phyloP scores from a whole-genome alignment of 306 rosid species.

The Lathyrus tuberosus region DNA sequence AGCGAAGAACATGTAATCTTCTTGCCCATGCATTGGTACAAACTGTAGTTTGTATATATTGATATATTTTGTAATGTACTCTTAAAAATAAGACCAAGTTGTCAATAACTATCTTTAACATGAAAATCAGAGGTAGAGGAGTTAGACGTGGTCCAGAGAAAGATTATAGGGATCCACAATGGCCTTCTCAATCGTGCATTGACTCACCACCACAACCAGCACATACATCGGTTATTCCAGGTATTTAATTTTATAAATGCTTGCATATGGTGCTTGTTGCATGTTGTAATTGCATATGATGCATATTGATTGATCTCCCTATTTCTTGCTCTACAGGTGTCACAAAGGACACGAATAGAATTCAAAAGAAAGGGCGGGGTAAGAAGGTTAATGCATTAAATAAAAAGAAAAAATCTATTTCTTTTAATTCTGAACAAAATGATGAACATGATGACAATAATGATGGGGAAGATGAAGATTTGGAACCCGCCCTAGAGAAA shows the following conservation, averaged over 20 bases:
- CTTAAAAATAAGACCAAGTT: neutral
- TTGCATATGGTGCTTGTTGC: neutral
- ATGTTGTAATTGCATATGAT: slow-evolving; percentile 1
- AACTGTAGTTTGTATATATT: neutral
- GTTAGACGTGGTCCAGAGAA: neutral
- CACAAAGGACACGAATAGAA: neutral
- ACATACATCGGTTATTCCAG: neutral
- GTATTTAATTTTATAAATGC: neutral
- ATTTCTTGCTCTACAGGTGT: slow-evolving; percentile 8
- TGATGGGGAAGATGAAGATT: slow-evolving; percentile 2
- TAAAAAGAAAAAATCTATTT: neutral
- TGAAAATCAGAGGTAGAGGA: neutral
- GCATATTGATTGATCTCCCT: neutral
- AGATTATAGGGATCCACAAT: neutral
- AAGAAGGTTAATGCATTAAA: neutral
- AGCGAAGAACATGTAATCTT: neutral
- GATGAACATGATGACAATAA: neutral
- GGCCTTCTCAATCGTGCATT: slow-evolving; percentile 1
- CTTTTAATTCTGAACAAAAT: neutral
- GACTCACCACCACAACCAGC: neutral
- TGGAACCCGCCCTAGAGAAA: neutral
- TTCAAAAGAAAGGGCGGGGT: neutral
- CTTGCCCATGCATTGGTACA: neutral
- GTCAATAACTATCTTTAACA: neutral
- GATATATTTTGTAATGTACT: neutral